These are phyloP conservation scores for Aspergillus sojae DNA, from an alignment of 2,329 filamentous ascomycete genomes.

Conservation along the genomic window DNA sequence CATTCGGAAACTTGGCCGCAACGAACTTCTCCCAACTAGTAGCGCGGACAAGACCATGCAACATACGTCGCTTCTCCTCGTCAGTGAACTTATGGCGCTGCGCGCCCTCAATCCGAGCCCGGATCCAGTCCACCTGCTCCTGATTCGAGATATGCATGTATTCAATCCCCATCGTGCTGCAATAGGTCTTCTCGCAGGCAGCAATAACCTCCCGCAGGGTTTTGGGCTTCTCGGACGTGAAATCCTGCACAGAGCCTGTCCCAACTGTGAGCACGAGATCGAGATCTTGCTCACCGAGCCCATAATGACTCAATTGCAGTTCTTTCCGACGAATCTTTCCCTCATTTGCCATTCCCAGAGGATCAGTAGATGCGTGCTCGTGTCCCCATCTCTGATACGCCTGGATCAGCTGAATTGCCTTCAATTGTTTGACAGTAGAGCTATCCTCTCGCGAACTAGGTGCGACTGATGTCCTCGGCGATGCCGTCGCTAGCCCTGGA, in stretches of 20 bases:
- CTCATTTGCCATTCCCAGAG: slow-evolving; percentile 69
- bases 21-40: slow-evolving; percentile 96
- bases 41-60: slow-evolving; percentile 97
- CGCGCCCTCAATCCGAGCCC: slow-evolving; percentile 90
- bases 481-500: slow-evolving; percentile 44
- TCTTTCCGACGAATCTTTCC: slow-evolving; percentile 66
- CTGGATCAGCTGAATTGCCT: slow-evolving; percentile 94
- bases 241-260: slow-evolving; percentile 55
- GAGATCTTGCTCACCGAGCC: slow-evolving; percentile 90
- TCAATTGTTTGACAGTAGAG: slow-evolving; percentile 80
- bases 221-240: slow-evolving; percentile 73
- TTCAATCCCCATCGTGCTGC: slow-evolving; percentile 94
- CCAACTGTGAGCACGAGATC: slow-evolving; percentile 75
- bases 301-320: slow-evolving; percentile 87
- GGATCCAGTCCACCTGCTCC: slow-evolving; percentile 97
- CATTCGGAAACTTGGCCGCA: slow-evolving; percentile 97
- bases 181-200: slow-evolving; percentile 93
- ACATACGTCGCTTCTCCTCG: slow-evolving; percentile 95
- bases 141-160: slow-evolving; percentile 98
- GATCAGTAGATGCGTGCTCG: slow-evolving; percentile 97
- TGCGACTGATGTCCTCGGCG: background rate
- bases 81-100: slow-evolving; percentile 95
- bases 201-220: slow-evolving; percentile 90
- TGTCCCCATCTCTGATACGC: slow-evolving; percentile 97
- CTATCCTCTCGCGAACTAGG: background rate